phyloP scores from a whole-genome alignment of 2,329 filamentous ascomycete genomes.

The Cladosporium cucumerinum region DNA sequence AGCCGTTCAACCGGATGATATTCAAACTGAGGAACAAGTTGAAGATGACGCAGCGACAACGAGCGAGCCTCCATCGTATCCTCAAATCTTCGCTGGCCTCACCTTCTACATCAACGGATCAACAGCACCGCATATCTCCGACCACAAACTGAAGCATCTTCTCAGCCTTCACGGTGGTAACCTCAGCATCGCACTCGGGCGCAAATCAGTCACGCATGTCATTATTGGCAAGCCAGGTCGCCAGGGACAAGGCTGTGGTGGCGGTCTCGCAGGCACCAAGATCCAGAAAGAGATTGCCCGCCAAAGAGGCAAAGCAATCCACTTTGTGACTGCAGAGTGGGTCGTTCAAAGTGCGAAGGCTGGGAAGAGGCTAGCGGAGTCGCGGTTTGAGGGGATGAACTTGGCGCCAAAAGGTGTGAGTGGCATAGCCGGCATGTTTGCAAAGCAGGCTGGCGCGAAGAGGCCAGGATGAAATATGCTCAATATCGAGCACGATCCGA shows the following conservation, averaged over 20 bases:
- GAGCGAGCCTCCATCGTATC: conserved; percentile 14
- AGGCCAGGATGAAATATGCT: conserved; percentile 1
- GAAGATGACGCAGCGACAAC: background rate
- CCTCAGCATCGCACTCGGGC: conserved; percentile 67
- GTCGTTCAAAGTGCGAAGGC: conserved; percentile 78
- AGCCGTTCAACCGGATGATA: too few species aligned
- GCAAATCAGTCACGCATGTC: conserved; percentile 78
- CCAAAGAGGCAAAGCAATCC: conserved; percentile 66
- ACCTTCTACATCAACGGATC: conserved; percentile 85
- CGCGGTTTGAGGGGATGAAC: conserved; percentile 63
- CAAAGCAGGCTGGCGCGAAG: conserved; percentile 7
- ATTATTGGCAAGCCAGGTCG: conserved; percentile 64
- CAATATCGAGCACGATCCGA: background rate
- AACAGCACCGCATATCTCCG: conserved; percentile 75
- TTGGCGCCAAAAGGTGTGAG: conserved; percentile 60
- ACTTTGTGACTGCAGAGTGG: conserved; percentile 81
- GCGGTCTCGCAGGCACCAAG: conserved; percentile 73
- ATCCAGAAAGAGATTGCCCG: conserved; percentile 74
- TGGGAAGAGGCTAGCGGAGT: conserved; percentile 71
- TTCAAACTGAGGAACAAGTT: background rate
- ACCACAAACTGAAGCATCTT: conserved; percentile 79
- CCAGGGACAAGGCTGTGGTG: conserved; percentile 56
- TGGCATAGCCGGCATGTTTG: conserved; percentile 52
- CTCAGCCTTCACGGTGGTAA: conserved; percentile 70
- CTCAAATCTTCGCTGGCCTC: conserved; percentile 56